Base-by-base conservation (phyloP, 208 protist species). In the Acanthamoeba healyi region DNA sequence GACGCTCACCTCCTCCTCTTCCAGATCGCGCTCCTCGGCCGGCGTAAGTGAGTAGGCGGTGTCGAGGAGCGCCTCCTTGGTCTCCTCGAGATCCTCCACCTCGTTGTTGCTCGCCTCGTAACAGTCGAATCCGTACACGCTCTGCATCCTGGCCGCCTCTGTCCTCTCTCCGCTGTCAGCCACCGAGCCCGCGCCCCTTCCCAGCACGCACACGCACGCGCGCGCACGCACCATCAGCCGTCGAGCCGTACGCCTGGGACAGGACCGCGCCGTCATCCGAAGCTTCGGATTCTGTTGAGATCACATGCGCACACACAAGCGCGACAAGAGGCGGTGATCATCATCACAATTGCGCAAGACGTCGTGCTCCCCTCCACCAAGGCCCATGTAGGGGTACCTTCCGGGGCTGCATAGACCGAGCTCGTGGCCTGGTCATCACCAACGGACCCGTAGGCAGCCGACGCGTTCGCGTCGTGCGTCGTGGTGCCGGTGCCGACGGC, bases 121-220 rank as follows among this genome's bases (percentile, higher is more conserved):
- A 46, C 81, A 89, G 12, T 89, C 81, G 49, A 89, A 89, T 17
- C 81, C 54, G 49, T 89, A 65, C 44, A 67, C 81, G 54, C 51
- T 56, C 54, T 67, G 19, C 44, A 67, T 65, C 51, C 17, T 65
- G 29, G 81, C 81, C 10, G 15, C 44, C 81, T 89, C 81, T 65
- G 22, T 24, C 22, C 29, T 74, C n/a, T 77, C 67, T n/a, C n/a
- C n/a, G n/a, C 14, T 79, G 14, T 14, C 70, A 79, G 36, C 26
- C n/a, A n/a, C n/a, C n/a, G n/a, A n/a, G n/a, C n/a, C n/a, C n/a
- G n/a, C n/a, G n/a, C n/a, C n/a, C n/a, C n/a, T n/a, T n/a, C n/a
- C n/a, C n/a, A 56, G 15, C 3, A 56, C 15, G 15, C 22, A 24
- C 56, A 63, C 46, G 19, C 46, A 54, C 19, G 14, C 14, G 6